phyloP scores from a whole-genome alignment of 179 eudicot species.

The Sideroxylon spinosum region DNA sequence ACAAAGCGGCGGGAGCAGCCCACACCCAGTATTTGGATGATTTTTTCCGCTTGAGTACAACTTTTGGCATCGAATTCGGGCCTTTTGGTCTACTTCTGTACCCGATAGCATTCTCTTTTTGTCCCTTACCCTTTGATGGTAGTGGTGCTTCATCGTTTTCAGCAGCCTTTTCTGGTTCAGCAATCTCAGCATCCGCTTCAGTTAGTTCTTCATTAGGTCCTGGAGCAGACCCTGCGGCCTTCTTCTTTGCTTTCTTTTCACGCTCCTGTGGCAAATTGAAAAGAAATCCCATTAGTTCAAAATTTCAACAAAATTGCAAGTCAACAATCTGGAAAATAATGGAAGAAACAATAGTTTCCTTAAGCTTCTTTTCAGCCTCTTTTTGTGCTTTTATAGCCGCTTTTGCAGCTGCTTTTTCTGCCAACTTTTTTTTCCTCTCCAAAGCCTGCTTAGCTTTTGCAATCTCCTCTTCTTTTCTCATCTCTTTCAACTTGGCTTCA shows the following conservation, averaged over 20 bases:
- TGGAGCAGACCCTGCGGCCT: conserved; percentile 41
- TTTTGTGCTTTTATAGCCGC: conserved; percentile 80
- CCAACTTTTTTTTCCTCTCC: conserved; percentile 89
- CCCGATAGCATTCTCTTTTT: conserved; percentile 31
- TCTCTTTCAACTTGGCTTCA: conserved; percentile 63
- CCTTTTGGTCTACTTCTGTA: conserved; percentile 43
- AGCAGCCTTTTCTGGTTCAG: conserved; percentile 39
- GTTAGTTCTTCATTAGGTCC: conserved; percentile 41
- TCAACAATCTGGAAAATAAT: not conserved
- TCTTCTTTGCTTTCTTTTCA: conserved; percentile 71
- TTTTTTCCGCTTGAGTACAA: conserved; percentile 70
- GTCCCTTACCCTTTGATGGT: conserved; percentile 45
- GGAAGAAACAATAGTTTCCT: conserved; percentile 36
- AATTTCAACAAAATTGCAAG: not conserved
- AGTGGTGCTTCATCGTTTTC: conserved; percentile 36
- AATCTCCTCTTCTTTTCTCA: conserved; percentile 69
- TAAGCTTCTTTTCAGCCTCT: conserved; percentile 92
- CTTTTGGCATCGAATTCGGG: conserved; percentile 53
- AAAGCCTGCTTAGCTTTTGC: conserved; percentile 72
- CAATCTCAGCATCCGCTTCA: conserved; percentile 29
- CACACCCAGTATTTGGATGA: conserved; percentile 64
- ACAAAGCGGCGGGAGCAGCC: conserved; percentile 48
- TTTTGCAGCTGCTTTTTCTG: conserved; percentile 84
- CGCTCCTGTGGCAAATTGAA: conserved; percentile 43
- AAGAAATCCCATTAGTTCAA: not conserved